Conservation (phyloP, 129 eudicot species). For the Flaveria sonorensis region DNA sequence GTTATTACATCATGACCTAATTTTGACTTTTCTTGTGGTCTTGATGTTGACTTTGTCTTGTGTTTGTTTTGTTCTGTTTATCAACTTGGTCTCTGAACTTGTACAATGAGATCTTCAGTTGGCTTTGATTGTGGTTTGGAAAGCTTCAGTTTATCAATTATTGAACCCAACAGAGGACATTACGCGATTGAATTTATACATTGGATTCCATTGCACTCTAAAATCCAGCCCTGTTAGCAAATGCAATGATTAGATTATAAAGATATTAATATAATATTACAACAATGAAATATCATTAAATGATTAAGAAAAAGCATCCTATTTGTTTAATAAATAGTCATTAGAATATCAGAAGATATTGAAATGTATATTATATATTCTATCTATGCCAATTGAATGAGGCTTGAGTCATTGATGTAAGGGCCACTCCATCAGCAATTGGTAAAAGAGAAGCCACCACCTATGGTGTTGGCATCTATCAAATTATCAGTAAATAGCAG, state of each 20-base stretch:
- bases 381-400: conserved; percentile 80
- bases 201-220: conserved; percentile 99
- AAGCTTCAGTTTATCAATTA: too few relatives aligned
- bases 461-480: conserved; percentile 81
- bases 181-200: conserved; percentile 88
- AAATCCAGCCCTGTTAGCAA: conserved; percentile 74
- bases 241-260: conserved; percentile 26
- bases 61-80: too few relatives aligned
- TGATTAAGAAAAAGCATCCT: not conserved
- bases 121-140: too few relatives aligned
- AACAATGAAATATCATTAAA: conserved; percentile 15
- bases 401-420: conserved; percentile 91
- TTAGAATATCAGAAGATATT: not conserved
- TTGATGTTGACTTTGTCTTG: too few relatives aligned
- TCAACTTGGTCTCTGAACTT: too few relatives aligned
- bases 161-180: too few relatives aligned
- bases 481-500: conserved; percentile 6
- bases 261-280: not conserved
- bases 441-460: conserved; percentile 81
- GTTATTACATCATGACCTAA: too few relatives aligned
- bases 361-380: conserved; percentile 6
- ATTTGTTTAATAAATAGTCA: conserved; percentile 7
- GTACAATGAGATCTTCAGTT: too few relatives aligned
- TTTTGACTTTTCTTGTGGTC: too few relatives aligned
- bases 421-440: conserved; percentile 96